These are phyloP conservation scores for Grosmannia serpens DNA, from an alignment of 2,329 filamentous ascomycete genomes.

Conservation along the genomic window DNA sequence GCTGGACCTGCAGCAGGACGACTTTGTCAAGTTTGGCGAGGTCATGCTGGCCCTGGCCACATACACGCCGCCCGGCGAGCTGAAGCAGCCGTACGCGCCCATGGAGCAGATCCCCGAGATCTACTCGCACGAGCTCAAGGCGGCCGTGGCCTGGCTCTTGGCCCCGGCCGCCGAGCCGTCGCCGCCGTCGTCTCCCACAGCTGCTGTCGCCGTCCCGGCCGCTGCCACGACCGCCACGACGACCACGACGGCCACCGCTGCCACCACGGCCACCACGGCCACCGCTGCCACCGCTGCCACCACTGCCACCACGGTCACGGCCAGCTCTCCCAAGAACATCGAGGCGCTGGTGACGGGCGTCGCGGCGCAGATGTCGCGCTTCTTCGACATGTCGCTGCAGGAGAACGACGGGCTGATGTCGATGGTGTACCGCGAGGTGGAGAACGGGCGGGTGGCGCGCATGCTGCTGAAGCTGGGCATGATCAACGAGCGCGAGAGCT, in stretches of 20 bases:
- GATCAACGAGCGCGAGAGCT: conserved; percentile 65
- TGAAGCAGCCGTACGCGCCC: conserved; percentile 45
- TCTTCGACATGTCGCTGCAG: conserved; percentile 71
- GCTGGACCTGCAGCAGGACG: conserved; percentile 73
- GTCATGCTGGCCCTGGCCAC: conserved; percentile 74
- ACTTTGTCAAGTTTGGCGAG: conserved; percentile 73
- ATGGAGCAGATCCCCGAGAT: conserved; percentile 62
- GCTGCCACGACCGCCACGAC: background rate
- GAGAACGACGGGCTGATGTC: conserved; percentile 62
- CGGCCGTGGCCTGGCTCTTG: conserved; percentile 73
- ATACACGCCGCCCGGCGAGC: conserved; percentile 42
- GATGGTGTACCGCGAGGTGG: conserved; percentile 68
- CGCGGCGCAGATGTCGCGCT: conserved; percentile 60
- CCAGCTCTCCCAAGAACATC: conserved; percentile 49
- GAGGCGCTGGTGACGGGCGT: conserved; percentile 72
- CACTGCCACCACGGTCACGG: conserved; percentile 11
- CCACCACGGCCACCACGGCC: conserved; percentile 24
- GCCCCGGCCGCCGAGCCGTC: conserved; percentile 34
- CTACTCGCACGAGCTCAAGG: conserved; percentile 69
- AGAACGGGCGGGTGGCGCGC: conserved; percentile 78
- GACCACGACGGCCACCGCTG: conserved; percentile 15
- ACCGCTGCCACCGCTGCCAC: too few species aligned
- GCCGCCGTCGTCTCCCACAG: background rate
- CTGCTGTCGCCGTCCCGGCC: too few species aligned
- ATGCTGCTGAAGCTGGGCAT: conserved; percentile 71